Evolutionary conservation across 1,284 basidiomycete genomes (phyloP), one percentile per base, ranked within the genome.

Genomic region (Ustilago tritici): DNA sequence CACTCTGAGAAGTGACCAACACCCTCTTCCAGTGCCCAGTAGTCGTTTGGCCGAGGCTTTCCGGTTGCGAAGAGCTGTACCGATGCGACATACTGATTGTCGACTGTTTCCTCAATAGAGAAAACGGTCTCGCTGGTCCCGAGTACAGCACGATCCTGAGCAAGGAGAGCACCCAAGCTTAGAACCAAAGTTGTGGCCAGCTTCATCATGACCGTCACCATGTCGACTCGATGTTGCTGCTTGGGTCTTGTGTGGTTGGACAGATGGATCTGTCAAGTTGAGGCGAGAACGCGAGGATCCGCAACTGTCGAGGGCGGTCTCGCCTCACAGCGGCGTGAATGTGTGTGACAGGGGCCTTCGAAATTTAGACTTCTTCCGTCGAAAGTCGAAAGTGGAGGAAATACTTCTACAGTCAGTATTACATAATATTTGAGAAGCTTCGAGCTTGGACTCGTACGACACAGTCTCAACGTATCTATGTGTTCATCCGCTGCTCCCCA

Each of bases 1-100:
- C 85, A 86, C 59, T 83, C 70, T 2, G 82, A 84, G 50, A 86
- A 84, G 60, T 85, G 82, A 12, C 85, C 84, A 9, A 83, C 81
- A 14, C 81, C 81, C 61, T 78, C 76, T 54, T 80, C 80, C 15
- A 15, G 3, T 4, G 54, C 31, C 78, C 78, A 81, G 56, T 77
- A 77, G 61, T 64, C 58, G 11, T 38, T 1, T 0, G 75, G 57
- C 4, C 74, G 69, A 4, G 36, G 15, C 1, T 12, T 17, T 4
- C 71, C 71, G 2, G 46, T 43, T 8, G 56, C 47, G 17, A 69
- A 65, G 5, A 28, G 23, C 3, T 40, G 3, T 1, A n/a, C 0
- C 9, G 62, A 53, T 0, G 71, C 62, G 6, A 40, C 55, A 56
- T 46, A 5, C n/a, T 46, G 56, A 5, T 53, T n/a, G n/a, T 34